Conservation (phyloP, 345 rosid genomes). For the Boechera stricta region DNA sequence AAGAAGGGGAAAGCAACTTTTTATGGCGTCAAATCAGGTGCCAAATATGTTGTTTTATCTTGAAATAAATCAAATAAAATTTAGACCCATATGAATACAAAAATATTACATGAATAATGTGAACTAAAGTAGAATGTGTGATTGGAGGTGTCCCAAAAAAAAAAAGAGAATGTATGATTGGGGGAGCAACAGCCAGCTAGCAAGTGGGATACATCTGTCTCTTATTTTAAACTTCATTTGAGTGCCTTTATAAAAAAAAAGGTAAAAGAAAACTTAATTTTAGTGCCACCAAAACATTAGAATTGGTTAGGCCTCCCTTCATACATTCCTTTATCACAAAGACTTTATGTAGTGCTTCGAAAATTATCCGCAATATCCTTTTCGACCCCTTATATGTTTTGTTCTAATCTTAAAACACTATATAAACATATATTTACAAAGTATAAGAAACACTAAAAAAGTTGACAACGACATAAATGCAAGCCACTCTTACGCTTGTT, state of each 20-base stretch:
- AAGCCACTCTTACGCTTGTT: neutral
- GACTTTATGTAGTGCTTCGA: constrained; percentile 28
- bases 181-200: constrained; percentile 24
- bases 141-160: too few species aligned
- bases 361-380: neutral
- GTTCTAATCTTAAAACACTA: neutral
- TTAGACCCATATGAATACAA: neutral
- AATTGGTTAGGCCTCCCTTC: neutral
- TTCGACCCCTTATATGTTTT: neutral
- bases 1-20: constrained; percentile 20
- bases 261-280: neutral
- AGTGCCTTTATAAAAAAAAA: neutral
- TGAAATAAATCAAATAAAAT: neutral
- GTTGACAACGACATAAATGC: neutral
- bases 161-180: neutral
- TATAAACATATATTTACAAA: neutral
- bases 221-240: constrained; percentile 16
- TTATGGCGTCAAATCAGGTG: constrained; percentile 23
- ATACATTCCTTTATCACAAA: constrained; percentile 4
- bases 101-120: neutral
- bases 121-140: neutral
- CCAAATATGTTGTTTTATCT: neutral
- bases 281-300: neutral
- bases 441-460: neutral
- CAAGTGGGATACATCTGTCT: constrained; percentile 42